Percentiles rank a stretch among this genome's conserved stretches.
Evolutionary conservation across 2,329 filamentous ascomycete species (phyloP).

Genomic region (Byssothecium circinans): DNA sequence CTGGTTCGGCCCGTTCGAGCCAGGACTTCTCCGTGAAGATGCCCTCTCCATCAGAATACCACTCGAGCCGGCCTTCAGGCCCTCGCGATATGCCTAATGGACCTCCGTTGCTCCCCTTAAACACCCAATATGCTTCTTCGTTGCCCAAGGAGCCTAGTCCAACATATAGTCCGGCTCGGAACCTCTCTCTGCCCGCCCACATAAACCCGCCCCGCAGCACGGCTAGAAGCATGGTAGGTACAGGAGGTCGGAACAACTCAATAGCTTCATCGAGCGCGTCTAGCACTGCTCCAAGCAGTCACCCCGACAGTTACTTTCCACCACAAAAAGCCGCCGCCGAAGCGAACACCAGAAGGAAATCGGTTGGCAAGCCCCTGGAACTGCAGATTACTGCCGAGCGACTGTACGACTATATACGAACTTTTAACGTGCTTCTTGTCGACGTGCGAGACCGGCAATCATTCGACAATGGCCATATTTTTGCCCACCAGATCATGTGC

Average conservation of each 20-base stretch:
- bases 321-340: conserved; percentile 19
- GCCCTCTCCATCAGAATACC: conserved; percentile 46
- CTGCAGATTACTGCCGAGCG: conserved; percentile 68
- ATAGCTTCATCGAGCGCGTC: conserved; percentile 44
- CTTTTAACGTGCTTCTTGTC: conserved; percentile 74
- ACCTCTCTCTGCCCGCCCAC: conserved; percentile 66
- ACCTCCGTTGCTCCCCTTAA: conserved; percentile 50
- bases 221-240: conserved; percentile 63
- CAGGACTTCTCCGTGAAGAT: conserved; percentile 43
- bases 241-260: conserved; percentile 58
- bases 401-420: conserved; percentile 69
- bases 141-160: conserved; percentile 73
- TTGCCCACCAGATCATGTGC: conserved; percentile 80
- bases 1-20: conserved; percentile 21
- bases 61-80: conserved; percentile 44
- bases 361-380: conserved; percentile 57
- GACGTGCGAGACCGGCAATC: conserved; percentile 79
- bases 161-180: conserved; percentile 76
- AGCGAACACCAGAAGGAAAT: conserved; percentile 35
- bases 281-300: conserved; percentile 41
- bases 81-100: conserved; percentile 58
- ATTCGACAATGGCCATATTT: conserved; percentile 88
- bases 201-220: conserved; percentile 67
- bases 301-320: conserved; percentile 49
- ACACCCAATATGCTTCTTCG: conserved; percentile 55